These are phyloP conservation scores for Arachis hypogaea DNA, from an alignment of 306 rosid genomes.

Conservation along the genomic window DNA sequence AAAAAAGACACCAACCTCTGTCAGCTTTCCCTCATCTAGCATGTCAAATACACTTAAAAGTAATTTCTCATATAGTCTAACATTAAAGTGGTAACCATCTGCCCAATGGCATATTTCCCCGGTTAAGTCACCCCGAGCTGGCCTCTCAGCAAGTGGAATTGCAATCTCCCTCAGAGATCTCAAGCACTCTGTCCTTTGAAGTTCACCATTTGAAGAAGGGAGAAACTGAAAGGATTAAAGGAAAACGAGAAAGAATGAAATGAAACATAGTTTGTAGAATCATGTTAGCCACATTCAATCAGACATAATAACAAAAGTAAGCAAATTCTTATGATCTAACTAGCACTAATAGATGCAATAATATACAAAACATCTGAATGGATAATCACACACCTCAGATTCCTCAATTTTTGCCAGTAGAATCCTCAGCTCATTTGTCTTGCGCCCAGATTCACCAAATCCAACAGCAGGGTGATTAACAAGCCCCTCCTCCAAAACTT, in stretches of 20 bases:
- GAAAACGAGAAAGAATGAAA: conserved; percentile 34
- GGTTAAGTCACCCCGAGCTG: conserved; percentile 97
- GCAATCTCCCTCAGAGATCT: conserved; percentile 85
- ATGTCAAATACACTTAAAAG: conserved; percentile 94
- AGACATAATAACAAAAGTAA: conserved; percentile 25
- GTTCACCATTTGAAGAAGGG: conserved; percentile 83
- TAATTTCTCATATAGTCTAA: conserved; percentile 89
- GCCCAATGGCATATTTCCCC: conserved; percentile 99
- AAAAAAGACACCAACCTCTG: conserved; percentile 75
- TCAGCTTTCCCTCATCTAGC: conserved; percentile 93
- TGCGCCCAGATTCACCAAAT: conserved; percentile 95
- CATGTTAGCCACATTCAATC: conserved; percentile 35
- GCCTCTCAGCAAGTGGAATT: conserved; percentile 91
- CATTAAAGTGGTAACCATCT: conserved; percentile 90
- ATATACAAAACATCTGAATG: conserved; percentile 30
- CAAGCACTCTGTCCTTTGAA: conserved; percentile 92
- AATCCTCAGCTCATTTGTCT: conserved; percentile 80
- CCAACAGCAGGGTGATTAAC: conserved; percentile 88
- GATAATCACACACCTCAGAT: conserved; percentile 71
- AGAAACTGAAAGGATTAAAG: conserved; percentile 73
- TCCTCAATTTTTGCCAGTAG: conserved; percentile 95
- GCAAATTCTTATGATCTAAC: conserved; percentile 27
- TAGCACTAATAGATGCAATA: conserved; percentile 22
- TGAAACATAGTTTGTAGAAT: conserved; percentile 14
- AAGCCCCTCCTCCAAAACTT: conserved; percentile 96